Evolutionary conservation across 306 rosid species (phyloP).

Genomic region (Acmispon strigosus): DNA sequence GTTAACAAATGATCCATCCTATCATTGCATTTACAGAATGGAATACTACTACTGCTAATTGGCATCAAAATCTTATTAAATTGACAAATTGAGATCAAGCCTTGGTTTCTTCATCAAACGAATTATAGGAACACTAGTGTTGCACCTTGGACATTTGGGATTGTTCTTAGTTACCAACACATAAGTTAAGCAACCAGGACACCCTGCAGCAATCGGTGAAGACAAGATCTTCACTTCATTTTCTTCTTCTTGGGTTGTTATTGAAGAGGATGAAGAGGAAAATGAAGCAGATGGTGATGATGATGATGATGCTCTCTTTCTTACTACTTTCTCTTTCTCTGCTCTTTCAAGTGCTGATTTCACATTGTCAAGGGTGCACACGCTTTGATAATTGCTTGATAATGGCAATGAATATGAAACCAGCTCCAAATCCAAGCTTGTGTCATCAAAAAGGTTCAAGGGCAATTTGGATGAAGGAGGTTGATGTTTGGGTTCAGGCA

Average conservation of each 20-base stretch:
- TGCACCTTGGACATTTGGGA: slow-evolving; percentile 72
- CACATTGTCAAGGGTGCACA: slow-evolving; percentile 80
- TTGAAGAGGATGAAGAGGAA: slow-evolving; percentile 49
- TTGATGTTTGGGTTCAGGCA: slow-evolving; percentile 28
- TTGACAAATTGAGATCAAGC: slow-evolving; percentile 64
- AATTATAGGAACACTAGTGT: slow-evolving; percentile 40
- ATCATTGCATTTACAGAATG: slow-evolving; percentile 46
- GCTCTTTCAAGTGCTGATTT: slow-evolving; percentile 72
- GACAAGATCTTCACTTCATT: slow-evolving; percentile 28
- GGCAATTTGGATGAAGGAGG: slow-evolving; percentile 43
- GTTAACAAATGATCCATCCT: not conserved
- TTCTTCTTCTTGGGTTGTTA: slow-evolving; percentile 46
- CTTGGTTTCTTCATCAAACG: slow-evolving; percentile 56
- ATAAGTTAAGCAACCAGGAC: slow-evolving; percentile 71
- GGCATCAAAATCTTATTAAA: slow-evolving; percentile 32
- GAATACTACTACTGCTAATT: not conserved
- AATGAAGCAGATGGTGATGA: slow-evolving; percentile 33
- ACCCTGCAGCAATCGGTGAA: slow-evolving; percentile 62
- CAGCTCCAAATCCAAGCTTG: slow-evolving; percentile 45
- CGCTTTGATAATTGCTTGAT: slow-evolving; percentile 48
- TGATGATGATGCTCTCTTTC: slow-evolving; percentile 34
- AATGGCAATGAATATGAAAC: slow-evolving; percentile 33
- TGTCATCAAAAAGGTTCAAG: slow-evolving; percentile 45
- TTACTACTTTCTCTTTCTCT: slow-evolving; percentile 44
- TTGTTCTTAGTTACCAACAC: slow-evolving; percentile 61